Percentiles rank a stretch among this genome's conserved stretches.
These are phyloP conservation scores for Spongiforma sp. DNA, from an alignment of 1,284 basidiomycete species.

Conservation along the genomic window DNA sequence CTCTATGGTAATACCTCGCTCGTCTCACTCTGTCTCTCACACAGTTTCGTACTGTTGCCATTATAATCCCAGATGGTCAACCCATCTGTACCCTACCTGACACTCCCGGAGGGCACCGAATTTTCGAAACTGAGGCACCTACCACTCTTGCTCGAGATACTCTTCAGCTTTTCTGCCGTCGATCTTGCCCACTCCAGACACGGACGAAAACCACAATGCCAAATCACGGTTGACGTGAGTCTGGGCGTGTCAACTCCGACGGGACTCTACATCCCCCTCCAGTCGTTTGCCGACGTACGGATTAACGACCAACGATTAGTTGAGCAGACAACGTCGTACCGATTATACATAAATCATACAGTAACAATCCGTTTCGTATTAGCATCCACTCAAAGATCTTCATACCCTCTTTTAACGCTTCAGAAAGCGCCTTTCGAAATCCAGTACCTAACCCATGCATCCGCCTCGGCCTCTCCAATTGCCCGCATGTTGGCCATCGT, in stretches of 20 bases:
- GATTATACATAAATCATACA: no score
- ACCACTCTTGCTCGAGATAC: constrained; percentile 86
- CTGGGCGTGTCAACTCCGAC: constrained; percentile 83
- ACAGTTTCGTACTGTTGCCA: constrained; percentile 63
- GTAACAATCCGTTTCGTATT: no score
- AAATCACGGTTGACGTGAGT: constrained; percentile 77
- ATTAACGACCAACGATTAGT: no score
- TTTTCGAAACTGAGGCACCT: constrained; percentile 81
- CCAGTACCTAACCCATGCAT: constrained; percentile 12
- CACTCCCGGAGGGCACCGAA: constrained; percentile 53
- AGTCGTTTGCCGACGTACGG: constrained; percentile 66
- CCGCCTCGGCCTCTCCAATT: background rate
- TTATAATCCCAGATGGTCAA: constrained; percentile 54
- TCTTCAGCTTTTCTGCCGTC: constrained; percentile 77
- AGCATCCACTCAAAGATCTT: no score
- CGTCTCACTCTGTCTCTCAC: no score
- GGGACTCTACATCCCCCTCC: constrained; percentile 86
- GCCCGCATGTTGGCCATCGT: background rate
- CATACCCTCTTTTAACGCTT: no score
- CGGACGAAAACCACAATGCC: constrained; percentile 20
- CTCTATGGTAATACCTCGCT: constrained; percentile 85
- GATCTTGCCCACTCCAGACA: constrained; percentile 51
- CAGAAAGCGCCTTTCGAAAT: no score
- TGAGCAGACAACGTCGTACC: no score
- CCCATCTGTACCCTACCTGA: constrained; percentile 50